Conservation (phyloP, 1,284 basidiomycete species). For the Peniophora sp. region DNA sequence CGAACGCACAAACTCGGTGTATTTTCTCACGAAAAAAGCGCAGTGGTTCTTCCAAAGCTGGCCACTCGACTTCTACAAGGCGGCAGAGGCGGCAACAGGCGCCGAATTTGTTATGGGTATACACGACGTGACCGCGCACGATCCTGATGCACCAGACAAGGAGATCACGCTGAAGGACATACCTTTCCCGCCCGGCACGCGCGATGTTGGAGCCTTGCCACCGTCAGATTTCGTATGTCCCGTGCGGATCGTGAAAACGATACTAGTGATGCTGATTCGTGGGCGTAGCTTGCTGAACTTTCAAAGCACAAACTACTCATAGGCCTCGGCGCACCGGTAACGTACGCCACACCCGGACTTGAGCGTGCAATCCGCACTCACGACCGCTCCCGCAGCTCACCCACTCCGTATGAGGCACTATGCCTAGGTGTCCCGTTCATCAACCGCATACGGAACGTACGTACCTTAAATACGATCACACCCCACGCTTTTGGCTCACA, state of each 20-base stretch:
- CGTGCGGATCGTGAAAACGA: neutral
- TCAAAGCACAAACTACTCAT: slow-evolving; percentile 10
- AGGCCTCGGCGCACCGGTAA: slow-evolving; percentile 12
- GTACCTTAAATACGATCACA: neutral
- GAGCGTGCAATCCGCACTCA: slow-evolving; percentile 7
- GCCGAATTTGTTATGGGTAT: slow-evolving; percentile 8
- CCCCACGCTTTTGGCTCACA: neutral
- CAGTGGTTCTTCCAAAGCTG: slow-evolving; percentile 20
- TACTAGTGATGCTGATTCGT: neutral
- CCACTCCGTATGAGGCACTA: slow-evolving; percentile 29
- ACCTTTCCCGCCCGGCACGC: neutral
- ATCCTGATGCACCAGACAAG: neutral
- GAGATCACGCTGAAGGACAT: neutral
- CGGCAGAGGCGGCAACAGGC: slow-evolving; percentile 3
- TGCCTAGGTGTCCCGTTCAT: slow-evolving; percentile 34
- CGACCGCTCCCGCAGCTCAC: slow-evolving; percentile 13
- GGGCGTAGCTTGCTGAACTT: slow-evolving; percentile 1
- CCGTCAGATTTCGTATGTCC: neutral
- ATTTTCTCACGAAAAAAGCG: slow-evolving; percentile 24
- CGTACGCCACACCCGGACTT: slow-evolving; percentile 13
- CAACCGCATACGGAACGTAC: slow-evolving; percentile 19
- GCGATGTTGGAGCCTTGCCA: neutral
- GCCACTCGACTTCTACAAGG: slow-evolving; percentile 8
- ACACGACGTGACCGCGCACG: neutral
- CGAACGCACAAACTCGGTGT: slow-evolving; percentile 20